phyloP scores from a whole-genome alignment of 495 filamentous ascomycete genomes.

The Pyronema domesticum region DNA sequence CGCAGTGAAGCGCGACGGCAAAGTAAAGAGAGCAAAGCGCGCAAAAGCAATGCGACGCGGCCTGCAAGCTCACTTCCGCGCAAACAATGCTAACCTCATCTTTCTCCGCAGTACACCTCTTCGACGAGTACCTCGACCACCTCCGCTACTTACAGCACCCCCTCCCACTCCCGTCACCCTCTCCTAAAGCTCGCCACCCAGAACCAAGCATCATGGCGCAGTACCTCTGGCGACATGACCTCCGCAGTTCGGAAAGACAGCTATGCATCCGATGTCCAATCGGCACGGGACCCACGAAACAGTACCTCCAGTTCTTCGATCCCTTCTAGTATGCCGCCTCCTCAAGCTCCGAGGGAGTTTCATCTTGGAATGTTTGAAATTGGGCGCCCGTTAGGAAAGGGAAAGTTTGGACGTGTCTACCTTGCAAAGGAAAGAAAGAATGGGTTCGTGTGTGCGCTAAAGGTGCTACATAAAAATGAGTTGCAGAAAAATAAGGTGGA shows the following conservation, averaged over 20 bases:
- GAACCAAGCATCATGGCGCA: conserved; percentile 36
- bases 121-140: conserved; percentile 35
- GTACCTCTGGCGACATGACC: conserved; percentile 27
- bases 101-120: conserved; percentile 27
- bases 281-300: conserved; percentile 1
- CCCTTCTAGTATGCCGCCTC: conserved; percentile 33
- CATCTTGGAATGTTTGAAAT: conserved; percentile 99
- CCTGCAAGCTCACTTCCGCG: no score
- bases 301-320: conserved; percentile 4
- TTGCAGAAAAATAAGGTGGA: conserved; percentile 83
- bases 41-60: no score
- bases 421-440: conserved; percentile 75
- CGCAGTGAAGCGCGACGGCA: no score
- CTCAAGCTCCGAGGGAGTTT: conserved; percentile 50
- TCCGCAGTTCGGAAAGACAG: conserved; percentile 16
- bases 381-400: conserved; percentile 85
- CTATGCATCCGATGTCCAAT: conserved; percentile 3
- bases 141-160: background rate
- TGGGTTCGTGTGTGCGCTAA: conserved; percentile 89
- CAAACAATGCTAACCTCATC: no score
- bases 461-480: conserved; percentile 90
- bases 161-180: conserved; percentile 13
- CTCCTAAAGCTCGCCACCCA: conserved; percentile 70
- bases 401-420: conserved; percentile 94
- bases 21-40: no score